phyloP scores from a whole-genome alignment of 2,329 filamentous ascomycete species.

The Epichloe festucae region DNA sequence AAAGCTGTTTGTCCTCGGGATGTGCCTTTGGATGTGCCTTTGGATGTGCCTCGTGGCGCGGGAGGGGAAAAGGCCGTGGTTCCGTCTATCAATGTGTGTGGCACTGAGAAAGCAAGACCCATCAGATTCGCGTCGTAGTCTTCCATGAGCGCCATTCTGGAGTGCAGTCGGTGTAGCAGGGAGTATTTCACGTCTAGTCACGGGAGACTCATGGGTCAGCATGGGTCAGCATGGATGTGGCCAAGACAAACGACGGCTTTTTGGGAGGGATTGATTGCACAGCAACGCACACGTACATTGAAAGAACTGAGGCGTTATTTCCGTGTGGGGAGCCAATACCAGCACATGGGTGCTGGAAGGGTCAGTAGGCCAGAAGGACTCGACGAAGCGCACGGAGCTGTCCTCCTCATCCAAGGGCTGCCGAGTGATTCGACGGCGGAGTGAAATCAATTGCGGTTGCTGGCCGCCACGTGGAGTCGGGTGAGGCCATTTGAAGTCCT shows the following conservation, averaged over 20 bases:
- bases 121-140: slow-evolving; percentile 46
- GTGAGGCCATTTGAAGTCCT: slow-evolving; percentile 56
- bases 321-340: slow-evolving; percentile 68
- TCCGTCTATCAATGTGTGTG: slow-evolving; percentile 50
- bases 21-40: background rate
- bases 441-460: slow-evolving; percentile 43
- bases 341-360: slow-evolving; percentile 59
- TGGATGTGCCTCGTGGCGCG: slow-evolving; percentile 7
- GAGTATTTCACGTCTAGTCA: slow-evolving; percentile 57
- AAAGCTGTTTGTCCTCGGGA: slow-evolving; percentile 40
- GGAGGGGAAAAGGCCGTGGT: slow-evolving; percentile 40
- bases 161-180: slow-evolving; percentile 67
- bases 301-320: slow-evolving; percentile 70
- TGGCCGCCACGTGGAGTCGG: slow-evolving; percentile 21
- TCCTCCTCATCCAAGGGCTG: slow-evolving; percentile 51
- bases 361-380: slow-evolving; percentile 73
- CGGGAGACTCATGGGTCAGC: slow-evolving; percentile 8
- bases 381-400: slow-evolving; percentile 62
- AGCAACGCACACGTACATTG: slow-evolving; percentile 44
- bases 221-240: slow-evolving; percentile 8
- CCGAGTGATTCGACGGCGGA: slow-evolving; percentile 61
- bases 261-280: too few species aligned
- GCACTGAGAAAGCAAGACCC: slow-evolving; percentile 69
- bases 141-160: slow-evolving; percentile 30
- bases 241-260: background rate